Percentiles rank a stretch among this genome's conserved stretches.
phyloP scores from a whole-genome alignment of 768 basidiomycete species.

The Lactifluus volemus region DNA sequence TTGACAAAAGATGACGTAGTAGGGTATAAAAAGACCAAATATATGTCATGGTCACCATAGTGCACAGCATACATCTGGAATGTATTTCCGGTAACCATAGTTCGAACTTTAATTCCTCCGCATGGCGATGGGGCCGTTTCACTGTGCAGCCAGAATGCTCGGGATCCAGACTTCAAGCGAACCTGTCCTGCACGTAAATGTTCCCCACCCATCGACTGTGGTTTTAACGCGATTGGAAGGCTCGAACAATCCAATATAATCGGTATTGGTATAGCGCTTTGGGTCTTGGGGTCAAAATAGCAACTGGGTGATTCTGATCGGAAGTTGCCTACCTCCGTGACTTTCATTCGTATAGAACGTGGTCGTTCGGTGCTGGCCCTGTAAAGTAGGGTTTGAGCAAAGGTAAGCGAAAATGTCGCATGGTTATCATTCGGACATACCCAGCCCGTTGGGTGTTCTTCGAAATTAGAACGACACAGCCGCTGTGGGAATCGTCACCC shows the following conservation, averaged over 20 bases:
- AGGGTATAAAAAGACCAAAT: background rate
- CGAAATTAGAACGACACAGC: constrained; percentile 67
- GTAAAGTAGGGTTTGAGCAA: background rate
- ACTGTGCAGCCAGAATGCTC: background rate
- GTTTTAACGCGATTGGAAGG: constrained; percentile 36
- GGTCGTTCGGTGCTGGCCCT: constrained; percentile 14
- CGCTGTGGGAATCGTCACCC: constrained; percentile 45
- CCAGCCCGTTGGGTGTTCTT: constrained; percentile 31
- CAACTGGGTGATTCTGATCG: constrained; percentile 28
- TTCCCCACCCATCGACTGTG: constrained; percentile 53
- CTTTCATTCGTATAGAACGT: constrained; percentile 55
- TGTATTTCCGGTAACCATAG: background rate
- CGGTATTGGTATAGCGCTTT: constrained; percentile 28
- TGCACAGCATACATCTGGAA: background rate
- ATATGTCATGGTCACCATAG: background rate
- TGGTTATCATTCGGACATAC: constrained; percentile 6
- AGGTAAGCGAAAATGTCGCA: background rate
- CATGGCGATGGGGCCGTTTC: background rate
- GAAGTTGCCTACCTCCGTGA: constrained; percentile 42
- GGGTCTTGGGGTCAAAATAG: constrained; percentile 13
- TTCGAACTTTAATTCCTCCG: background rate
- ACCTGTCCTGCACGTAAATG: constrained; percentile 50
- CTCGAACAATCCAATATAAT: constrained; percentile 43
- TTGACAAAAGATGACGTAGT: constrained; percentile 1
- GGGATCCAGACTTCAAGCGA: constrained; percentile 53